These are phyloP conservation scores for Guillardia theta DNA, from an alignment of 78 protist species.

Conservation along the genomic window DNA sequence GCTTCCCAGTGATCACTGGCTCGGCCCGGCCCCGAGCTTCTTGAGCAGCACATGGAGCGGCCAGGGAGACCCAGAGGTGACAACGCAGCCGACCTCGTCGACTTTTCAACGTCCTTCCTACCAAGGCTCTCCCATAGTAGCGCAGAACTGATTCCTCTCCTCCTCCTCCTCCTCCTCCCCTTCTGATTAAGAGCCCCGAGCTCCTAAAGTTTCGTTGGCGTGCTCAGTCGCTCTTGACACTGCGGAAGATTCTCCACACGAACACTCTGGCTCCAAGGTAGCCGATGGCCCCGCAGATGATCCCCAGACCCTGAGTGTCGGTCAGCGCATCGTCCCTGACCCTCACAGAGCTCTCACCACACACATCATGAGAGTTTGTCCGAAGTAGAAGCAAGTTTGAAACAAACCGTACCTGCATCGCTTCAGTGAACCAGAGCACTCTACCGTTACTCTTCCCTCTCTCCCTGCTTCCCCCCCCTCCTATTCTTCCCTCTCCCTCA, in stretches of 20 bases:
- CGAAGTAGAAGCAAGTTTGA: slow-evolving; percentile 58
- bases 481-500: too few relatives aligned
- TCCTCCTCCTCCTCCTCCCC: not conserved
- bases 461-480: too few relatives aligned
- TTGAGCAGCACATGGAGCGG: too few relatives aligned
- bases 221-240: slow-evolving; percentile 48
- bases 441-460: too few relatives aligned
- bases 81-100: too few relatives aligned
- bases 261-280: slow-evolving; percentile 33
- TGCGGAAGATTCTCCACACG: not conserved
- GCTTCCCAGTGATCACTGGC: not conserved
- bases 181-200: not conserved
- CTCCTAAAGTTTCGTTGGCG: not conserved
- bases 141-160: too few relatives aligned
- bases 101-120: too few relatives aligned
- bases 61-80: too few relatives aligned
- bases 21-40: not conserved
- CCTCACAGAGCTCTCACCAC: too few relatives aligned
- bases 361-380: slow-evolving; percentile 58
- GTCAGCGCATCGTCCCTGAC: too few relatives aligned
- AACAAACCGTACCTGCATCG: not conserved
- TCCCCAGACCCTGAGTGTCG: slow-evolving; percentile 52
- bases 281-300: slow-evolving; percentile 70
- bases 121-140: too few relatives aligned
- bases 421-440: too few relatives aligned